Evolutionary conservation across 1,284 basidiomycete genomes (phyloP).

Genomic region (Rhodotorula sp.): DNA sequence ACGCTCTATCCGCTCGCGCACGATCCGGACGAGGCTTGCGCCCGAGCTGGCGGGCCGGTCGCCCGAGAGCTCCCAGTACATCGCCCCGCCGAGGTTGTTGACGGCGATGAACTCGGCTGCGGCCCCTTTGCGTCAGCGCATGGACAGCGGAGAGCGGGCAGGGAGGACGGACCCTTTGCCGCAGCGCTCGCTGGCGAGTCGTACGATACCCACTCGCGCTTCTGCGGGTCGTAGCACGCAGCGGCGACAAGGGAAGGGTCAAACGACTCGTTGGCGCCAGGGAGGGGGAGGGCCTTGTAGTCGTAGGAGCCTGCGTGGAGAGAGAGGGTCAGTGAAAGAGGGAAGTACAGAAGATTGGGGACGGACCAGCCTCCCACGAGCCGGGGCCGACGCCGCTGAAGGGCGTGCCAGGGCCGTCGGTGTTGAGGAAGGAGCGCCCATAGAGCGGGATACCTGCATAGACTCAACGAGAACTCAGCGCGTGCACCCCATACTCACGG

Average conservation of each 20-base stretch:
- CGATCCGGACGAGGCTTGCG: conserved; percentile 38
- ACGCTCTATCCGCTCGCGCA: conserved; percentile 23
- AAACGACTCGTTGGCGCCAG: conserved; percentile 66
- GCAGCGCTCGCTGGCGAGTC: conserved; percentile 73
- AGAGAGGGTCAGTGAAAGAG: not conserved
- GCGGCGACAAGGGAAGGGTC: conserved; percentile 73
- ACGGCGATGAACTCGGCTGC: conserved; percentile 66
- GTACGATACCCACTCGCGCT: conserved; percentile 67
- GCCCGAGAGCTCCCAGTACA: conserved; percentile 52
- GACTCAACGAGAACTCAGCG: too few relatives aligned
- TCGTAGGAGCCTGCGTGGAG: conserved; percentile 26
- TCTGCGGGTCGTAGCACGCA: conserved; percentile 71
- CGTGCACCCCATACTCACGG: too few relatives aligned
- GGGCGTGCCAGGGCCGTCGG: conserved; percentile 69
- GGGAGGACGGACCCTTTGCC: conserved; percentile 57
- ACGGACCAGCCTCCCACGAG: conserved; percentile 59
- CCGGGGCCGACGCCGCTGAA: conserved; percentile 78
- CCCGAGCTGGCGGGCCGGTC: conserved; percentile 41
- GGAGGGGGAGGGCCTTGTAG: conserved; percentile 57
- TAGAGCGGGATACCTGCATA: conserved; percentile 74
- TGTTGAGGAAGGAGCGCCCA: conserved; percentile 79
- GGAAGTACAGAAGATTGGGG: not conserved
- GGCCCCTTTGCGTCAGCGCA: not conserved
- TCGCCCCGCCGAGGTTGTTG: conserved; percentile 41
- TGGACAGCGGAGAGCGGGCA: not conserved